Conservation (phyloP, 2,329 filamentous ascomycete species). For the Fusarium staphyleae region DNA sequence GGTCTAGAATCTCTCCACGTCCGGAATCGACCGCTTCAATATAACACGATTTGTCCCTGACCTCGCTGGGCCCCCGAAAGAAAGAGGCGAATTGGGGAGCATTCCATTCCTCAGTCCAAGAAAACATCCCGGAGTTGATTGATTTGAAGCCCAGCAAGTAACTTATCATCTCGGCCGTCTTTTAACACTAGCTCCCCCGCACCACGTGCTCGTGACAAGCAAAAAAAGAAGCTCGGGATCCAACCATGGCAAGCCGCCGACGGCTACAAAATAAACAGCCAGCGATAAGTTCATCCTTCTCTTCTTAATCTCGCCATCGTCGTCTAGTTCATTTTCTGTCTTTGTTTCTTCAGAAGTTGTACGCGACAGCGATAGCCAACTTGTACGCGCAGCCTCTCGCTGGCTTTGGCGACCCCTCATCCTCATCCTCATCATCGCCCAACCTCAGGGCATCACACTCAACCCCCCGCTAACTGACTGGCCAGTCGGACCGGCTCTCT, state of each 20-base stretch:
- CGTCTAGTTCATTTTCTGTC: constrained; percentile 2
- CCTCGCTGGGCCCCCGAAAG: too few relatives aligned
- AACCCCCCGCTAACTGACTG: constrained; percentile 9
- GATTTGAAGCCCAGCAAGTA: too few relatives aligned
- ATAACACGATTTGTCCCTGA: constrained; percentile 16
- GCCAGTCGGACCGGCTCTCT: constrained; percentile 33
- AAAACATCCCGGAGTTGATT: too few relatives aligned
- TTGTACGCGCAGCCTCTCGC: too few relatives aligned
- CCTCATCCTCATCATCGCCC: neutral
- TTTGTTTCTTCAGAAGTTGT: neutral
- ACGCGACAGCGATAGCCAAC: neutral
- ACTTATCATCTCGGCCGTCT: neutral
- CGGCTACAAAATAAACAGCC: constrained; percentile 3
- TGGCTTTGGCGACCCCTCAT: too few relatives aligned
- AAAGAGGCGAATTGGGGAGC: neutral
- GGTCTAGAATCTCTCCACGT: constrained; percentile 6
- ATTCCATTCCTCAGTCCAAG: constrained; percentile 6
- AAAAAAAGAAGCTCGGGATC: constrained; percentile 13
- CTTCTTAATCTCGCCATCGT: constrained; percentile 21
- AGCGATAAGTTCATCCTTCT: neutral
- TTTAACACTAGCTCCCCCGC: constrained; percentile 23
- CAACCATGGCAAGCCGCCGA: constrained; percentile 10
- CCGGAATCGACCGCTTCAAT: constrained; percentile 21
- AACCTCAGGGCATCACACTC: neutral
- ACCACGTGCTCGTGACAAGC: constrained; percentile 34